phyloP scores from a whole-genome alignment of 345 rosid genomes.

The Pistacia vera region DNA sequence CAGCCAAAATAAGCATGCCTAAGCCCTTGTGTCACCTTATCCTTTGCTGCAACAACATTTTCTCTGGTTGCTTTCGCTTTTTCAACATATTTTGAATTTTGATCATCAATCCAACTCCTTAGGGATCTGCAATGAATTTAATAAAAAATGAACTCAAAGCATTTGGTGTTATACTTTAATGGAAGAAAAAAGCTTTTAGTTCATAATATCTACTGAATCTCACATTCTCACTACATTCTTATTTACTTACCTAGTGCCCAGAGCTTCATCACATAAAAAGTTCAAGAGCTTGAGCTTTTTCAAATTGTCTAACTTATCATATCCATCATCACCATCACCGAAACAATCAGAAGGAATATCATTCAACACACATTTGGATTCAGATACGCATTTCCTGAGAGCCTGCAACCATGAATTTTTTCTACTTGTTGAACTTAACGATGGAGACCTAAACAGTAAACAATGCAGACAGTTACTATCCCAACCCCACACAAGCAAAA shows the following conservation, averaged over 20 bases:
- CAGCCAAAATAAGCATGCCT: not conserved
- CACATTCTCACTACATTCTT: not conserved
- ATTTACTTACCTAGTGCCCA: conserved; percentile 57
- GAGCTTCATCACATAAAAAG: conserved; percentile 69
- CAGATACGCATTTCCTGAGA: conserved; percentile 43
- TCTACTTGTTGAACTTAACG: conserved; percentile 42
- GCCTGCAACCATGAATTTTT: conserved; percentile 59
- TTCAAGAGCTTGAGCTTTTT: conserved; percentile 59
- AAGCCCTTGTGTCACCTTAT: conserved; percentile 48
- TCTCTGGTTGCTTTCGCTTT: conserved; percentile 54
- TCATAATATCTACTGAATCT: not conserved
- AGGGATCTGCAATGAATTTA: conserved; percentile 37
- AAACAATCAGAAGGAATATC: conserved; percentile 41
- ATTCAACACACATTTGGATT: conserved; percentile 37
- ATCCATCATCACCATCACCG: conserved; percentile 40
- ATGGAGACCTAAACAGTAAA: conserved; percentile 44
- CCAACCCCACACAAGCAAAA: conserved; percentile 1
- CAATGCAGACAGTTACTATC: conserved; percentile 15
- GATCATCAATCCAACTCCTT: conserved; percentile 64
- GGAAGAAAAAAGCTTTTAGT: not conserved
- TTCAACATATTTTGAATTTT: conserved; percentile 40
- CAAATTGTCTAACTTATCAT: conserved; percentile 39
- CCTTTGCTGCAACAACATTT: conserved; percentile 54
- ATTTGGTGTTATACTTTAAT: not conserved
- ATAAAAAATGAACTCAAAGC: not conserved